phyloP scores from a whole-genome alignment of 371 early-diverging fungal species.

The Paraphysoderma sedebokerense region DNA sequence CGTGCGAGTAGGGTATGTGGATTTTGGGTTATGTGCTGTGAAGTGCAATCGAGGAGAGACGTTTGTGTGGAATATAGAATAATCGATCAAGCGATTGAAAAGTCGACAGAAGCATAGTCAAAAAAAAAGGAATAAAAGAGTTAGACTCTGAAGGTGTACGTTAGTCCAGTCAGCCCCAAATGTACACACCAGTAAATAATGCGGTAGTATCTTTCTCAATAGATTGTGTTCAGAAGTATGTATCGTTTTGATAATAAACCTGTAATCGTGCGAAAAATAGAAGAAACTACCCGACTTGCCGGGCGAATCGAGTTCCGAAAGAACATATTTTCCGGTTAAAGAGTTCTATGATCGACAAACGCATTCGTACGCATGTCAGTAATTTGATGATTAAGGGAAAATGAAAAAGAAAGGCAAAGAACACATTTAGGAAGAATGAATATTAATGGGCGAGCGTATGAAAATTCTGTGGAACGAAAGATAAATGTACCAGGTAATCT shows the following conservation, averaged over 20 bases:
- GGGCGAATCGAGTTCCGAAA: constrained; percentile 85
- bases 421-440: not conserved
- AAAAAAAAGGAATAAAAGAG: not conserved
- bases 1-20: constrained; percentile 88
- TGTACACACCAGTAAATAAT: constrained; percentile 58
- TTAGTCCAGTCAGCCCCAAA: not conserved
- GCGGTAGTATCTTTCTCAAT: constrained; percentile 59
- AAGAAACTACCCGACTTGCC: constrained; percentile 93
- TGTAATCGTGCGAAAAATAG: constrained; percentile 89
- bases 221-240: constrained; percentile 86
- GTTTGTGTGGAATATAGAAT: too few relatives aligned
- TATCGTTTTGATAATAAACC: constrained; percentile 95
- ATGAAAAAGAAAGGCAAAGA: not conserved
- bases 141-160: too few relatives aligned
- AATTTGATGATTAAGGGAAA: not conserved
- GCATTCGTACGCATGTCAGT: not conserved
- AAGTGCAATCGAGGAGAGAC: too few relatives aligned
- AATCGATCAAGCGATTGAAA: not conserved
- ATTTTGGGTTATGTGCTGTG: constrained; percentile 70
- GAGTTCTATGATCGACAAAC: constrained; percentile 19
- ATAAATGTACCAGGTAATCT: constrained; percentile 93
- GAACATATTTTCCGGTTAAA: constrained; percentile 84
- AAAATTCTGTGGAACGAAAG: too few relatives aligned
- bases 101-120: too few relatives aligned
- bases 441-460: not conserved